Conservation (phyloP, 1,284 basidiomycete genomes). For the Ustilago tritici region DNA sequence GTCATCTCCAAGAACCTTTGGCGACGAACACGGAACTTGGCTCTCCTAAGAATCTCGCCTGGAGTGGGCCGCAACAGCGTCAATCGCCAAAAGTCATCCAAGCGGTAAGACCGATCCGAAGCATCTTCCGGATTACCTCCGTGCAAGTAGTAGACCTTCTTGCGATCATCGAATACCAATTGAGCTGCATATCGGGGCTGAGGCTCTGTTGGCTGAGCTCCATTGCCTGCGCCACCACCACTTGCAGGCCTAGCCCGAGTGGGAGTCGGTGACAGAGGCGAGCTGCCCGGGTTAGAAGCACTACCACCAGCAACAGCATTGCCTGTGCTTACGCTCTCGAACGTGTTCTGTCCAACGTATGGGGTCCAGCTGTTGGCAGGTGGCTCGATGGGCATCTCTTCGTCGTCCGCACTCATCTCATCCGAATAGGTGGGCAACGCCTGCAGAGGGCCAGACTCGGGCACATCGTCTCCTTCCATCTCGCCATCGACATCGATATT, state of each 20-base stretch:
- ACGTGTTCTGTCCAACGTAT: conserved; percentile 27
- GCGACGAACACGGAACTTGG: conserved; percentile 68
- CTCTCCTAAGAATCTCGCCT: conserved; percentile 64
- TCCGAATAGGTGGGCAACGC: conserved; percentile 46
- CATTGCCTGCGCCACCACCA: conserved; percentile 5
- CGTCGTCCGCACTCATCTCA: conserved; percentile 44
- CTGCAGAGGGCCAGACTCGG: conserved; percentile 49
- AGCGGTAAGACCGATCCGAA: conserved; percentile 35
- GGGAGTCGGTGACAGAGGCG: background rate
- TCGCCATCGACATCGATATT: conserved; percentile 37
- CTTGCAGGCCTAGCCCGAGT: conserved; percentile 9
- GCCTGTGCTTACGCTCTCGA: conserved; percentile 10
- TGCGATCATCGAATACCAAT: conserved; percentile 67
- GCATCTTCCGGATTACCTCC: conserved; percentile 67
- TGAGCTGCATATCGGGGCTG: conserved; percentile 63
- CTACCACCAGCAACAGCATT: background rate
- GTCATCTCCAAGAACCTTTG: conserved; percentile 67
- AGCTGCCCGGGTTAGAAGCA: conserved; percentile 1
- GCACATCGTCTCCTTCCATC: conserved; percentile 47
- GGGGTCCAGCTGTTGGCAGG: conserved; percentile 42
- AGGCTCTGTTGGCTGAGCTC: conserved; percentile 38
- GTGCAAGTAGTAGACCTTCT: conserved; percentile 67
- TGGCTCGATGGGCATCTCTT: conserved; percentile 49
- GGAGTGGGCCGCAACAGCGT: conserved; percentile 63
- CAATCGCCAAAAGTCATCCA: conserved; percentile 69